Evolutionary conservation across 2,329 filamentous ascomycete species (phyloP).

Genomic region (Monosporascus sp.): DNA sequence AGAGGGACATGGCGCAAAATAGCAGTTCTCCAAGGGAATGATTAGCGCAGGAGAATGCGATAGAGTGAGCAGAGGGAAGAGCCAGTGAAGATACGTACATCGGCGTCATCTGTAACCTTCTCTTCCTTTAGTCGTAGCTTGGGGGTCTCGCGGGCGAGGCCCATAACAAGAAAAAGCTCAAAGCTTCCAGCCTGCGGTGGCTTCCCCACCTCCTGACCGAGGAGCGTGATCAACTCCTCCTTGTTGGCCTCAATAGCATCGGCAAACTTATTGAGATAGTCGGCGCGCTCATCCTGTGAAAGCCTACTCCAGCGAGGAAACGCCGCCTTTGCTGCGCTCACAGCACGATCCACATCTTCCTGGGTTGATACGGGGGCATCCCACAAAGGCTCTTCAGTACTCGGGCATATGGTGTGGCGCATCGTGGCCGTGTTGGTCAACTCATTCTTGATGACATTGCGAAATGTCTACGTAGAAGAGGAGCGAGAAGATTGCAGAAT

Average conservation of each 20-base stretch:
- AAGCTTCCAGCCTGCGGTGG: slow-evolving; percentile 6
- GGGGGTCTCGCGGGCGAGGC: slow-evolving; percentile 6
- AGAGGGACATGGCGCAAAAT: slow-evolving; percentile 30
- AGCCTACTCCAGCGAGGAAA: slow-evolving; percentile 37
- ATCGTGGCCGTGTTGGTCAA: slow-evolving; percentile 37
- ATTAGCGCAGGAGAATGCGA: neutral
- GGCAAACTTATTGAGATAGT: neutral
- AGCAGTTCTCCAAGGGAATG: no score
- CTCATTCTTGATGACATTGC: slow-evolving; percentile 47
- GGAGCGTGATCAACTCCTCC: slow-evolving; percentile 6
- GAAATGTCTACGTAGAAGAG: slow-evolving; percentile 23
- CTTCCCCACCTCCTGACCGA: slow-evolving; percentile 11
- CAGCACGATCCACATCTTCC: slow-evolving; percentile 43
- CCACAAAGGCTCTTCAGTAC: slow-evolving; percentile 41
- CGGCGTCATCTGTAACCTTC: slow-evolving; percentile 7
- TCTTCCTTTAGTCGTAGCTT: slow-evolving; percentile 10
- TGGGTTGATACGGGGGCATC: slow-evolving; percentile 42
- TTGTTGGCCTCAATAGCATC: slow-evolving; percentile 9
- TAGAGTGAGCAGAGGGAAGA: neutral
- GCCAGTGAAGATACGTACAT: slow-evolving; percentile 1
- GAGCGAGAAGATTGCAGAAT: neutral
- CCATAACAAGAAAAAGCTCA: slow-evolving; percentile 7
- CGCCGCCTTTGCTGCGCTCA: slow-evolving; percentile 39
- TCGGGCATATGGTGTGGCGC: slow-evolving; percentile 43
- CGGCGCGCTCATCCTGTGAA: slow-evolving; percentile 8